Evolutionary conservation across 1,284 basidiomycete genomes (phyloP).

Genomic region (Puccinia coronata): DNA sequence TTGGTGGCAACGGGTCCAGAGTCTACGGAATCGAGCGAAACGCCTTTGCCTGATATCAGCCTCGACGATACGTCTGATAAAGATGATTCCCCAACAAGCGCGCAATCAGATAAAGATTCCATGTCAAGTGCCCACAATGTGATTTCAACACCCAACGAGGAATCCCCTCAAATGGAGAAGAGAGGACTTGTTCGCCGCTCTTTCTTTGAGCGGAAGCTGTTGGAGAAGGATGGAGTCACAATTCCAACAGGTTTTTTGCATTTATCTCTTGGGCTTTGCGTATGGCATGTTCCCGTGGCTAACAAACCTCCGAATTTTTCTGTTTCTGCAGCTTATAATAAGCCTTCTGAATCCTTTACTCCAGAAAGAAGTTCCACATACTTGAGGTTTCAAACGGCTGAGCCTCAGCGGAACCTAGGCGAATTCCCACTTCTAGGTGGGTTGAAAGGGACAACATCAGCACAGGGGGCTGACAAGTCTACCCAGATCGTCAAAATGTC

Average conservation of each 20-base stretch:
- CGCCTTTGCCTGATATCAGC: not conserved
- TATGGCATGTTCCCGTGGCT: too few relatives aligned
- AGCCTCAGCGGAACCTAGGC: conserved; percentile 11
- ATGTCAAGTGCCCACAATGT: not conserved
- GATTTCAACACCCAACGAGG: not conserved
- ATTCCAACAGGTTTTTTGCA: not conserved
- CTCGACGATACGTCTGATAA: not conserved
- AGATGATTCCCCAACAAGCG: not conserved
- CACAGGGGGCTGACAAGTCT: not conserved
- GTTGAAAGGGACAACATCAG: not conserved
- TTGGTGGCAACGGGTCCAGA: not conserved
- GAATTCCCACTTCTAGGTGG: conserved; percentile 16
- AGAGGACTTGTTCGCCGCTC: not conserved
- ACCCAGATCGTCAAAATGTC: not conserved
- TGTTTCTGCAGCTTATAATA: not conserved
- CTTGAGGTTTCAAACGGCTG: not conserved
- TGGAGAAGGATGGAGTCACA: not conserved
- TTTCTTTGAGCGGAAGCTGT: not conserved
- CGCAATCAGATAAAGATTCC: not conserved
- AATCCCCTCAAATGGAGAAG: not conserved
- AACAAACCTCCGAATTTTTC: too few relatives aligned
- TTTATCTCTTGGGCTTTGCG: not conserved
- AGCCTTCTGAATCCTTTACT: not conserved
- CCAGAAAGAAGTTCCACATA: not conserved
- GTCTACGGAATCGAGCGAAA: not conserved